Evolutionary conservation across 805 yeast genomes (phyloP).

Genomic region (Candida coquimbonensis): DNA sequence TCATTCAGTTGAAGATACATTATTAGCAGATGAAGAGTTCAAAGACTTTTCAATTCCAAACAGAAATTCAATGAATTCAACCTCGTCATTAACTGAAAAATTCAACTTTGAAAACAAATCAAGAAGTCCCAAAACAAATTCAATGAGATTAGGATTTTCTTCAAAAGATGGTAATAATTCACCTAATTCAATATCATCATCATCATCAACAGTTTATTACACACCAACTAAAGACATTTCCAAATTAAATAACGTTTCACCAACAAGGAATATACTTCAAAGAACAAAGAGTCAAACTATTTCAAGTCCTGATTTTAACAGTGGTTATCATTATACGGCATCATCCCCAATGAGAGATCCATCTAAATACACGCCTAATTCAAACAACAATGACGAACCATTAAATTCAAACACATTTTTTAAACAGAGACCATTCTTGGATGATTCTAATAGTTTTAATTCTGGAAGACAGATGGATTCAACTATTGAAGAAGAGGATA

Average conservation of each 20-base stretch:
- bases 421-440: no score
- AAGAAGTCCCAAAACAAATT: not conserved
- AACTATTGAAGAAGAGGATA: slow-evolving; percentile 2
- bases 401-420: no score
- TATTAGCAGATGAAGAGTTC: slow-evolving; percentile 19
- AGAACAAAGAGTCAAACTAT: no score
- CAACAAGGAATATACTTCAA: no score
- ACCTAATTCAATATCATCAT: not conserved
- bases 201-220: no score
- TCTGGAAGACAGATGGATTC: not conserved
- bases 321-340: no score
- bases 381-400: no score
- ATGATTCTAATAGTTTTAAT: not conserved
- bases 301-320: no score
- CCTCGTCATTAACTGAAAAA: slow-evolving; percentile 1
- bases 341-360: no score
- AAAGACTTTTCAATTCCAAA: slow-evolving; percentile 12
- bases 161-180: not conserved
- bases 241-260: no score
- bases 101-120: slow-evolving; percentile 6
- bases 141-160: not conserved
- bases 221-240: no score
- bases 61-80: not conserved
- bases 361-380: no score
- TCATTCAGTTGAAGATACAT: slow-evolving; percentile 20